phyloP scores from a whole-genome alignment of 371 early-diverging fungal genomes.

The Haplosporangium sp. region DNA sequence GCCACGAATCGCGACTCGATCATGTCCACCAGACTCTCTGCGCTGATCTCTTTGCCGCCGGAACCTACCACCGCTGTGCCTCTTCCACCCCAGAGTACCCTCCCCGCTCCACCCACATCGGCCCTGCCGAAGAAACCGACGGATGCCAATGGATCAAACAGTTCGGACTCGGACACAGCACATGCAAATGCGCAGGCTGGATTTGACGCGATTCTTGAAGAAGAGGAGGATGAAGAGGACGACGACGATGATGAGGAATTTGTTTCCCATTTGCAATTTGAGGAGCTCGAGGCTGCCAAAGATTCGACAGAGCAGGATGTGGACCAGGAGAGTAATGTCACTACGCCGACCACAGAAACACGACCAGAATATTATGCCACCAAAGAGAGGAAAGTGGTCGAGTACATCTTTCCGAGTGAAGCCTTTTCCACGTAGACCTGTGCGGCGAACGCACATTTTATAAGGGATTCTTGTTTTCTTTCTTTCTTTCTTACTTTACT shows the following conservation, averaged over 20 bases:
- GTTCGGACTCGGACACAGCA: not conserved
- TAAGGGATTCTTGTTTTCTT: too few relatives aligned
- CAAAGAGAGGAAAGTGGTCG: conserved; percentile 45
- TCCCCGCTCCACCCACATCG: conserved; percentile 43
- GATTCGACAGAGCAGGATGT: conserved; percentile 18
- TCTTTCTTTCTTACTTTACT: not conserved
- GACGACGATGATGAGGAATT: conserved; percentile 29
- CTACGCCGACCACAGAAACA: conserved; percentile 20
- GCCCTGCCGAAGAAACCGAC: conserved; percentile 36
- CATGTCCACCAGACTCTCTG: conserved; percentile 14
- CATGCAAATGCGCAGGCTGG: not conserved
- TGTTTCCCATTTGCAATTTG: conserved; percentile 27
- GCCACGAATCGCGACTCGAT: conserved; percentile 21
- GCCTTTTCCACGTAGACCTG: conserved; percentile 19
- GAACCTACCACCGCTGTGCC: conserved; percentile 24
- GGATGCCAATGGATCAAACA: not conserved
- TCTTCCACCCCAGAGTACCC: conserved; percentile 20
- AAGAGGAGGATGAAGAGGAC: conserved; percentile 40
- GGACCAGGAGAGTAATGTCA: conserved; percentile 21
- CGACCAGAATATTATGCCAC: conserved; percentile 53
- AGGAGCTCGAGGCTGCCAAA: conserved; percentile 33
- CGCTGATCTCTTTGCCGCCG: conserved; percentile 11
- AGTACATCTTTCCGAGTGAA: conserved; percentile 54
- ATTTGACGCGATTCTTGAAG: conserved; percentile 35
- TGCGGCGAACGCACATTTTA: not conserved